Evolutionary conservation across 129 eudicot species (phyloP).

Genomic region (Saposhnikovia divaricata): DNA sequence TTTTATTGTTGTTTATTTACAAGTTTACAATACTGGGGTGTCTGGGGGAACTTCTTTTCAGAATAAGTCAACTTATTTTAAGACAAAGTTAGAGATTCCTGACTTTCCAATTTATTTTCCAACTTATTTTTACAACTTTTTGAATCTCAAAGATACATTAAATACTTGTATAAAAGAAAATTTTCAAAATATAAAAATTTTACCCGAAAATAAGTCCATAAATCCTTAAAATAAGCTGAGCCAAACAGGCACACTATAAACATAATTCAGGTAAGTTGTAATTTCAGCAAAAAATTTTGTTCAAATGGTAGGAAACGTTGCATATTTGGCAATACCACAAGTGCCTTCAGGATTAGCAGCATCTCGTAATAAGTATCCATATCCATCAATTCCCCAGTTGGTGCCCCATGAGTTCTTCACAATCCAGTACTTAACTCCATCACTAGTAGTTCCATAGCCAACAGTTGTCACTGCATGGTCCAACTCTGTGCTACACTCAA

Average conservation of each 20-base stretch:
- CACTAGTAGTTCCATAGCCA: slow-evolving; percentile 36
- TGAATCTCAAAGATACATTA: too few species aligned
- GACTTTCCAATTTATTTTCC: too few species aligned
- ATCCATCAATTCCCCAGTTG: slow-evolving; percentile 44
- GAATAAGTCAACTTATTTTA: too few species aligned
- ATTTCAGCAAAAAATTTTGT: not conserved
- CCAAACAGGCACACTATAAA: too few species aligned
- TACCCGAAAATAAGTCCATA: too few species aligned
- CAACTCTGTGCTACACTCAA: slow-evolving; percentile 28
- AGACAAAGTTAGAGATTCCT: too few species aligned
- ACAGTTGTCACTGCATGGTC: slow-evolving; percentile 50
- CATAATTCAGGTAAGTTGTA: too few species aligned
- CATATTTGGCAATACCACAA: slow-evolving; percentile 45
- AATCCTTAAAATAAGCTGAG: too few species aligned
- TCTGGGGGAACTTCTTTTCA: too few species aligned
- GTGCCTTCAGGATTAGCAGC: slow-evolving; percentile 25
- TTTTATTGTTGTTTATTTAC: not conserved
- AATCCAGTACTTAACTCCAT: slow-evolving; percentile 55
- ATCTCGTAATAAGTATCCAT: slow-evolving; percentile 33
- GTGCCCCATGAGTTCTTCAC: slow-evolving; percentile 59
- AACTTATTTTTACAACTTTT: too few species aligned
- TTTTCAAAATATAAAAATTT: too few species aligned
- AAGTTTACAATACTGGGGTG: not conserved
- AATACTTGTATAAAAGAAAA: too few species aligned
- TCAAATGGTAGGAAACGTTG: slow-evolving; percentile 35